Base-by-base conservation (phyloP, 1,284 basidiomycete species). In the Heterobasidion parviporum region DNA sequence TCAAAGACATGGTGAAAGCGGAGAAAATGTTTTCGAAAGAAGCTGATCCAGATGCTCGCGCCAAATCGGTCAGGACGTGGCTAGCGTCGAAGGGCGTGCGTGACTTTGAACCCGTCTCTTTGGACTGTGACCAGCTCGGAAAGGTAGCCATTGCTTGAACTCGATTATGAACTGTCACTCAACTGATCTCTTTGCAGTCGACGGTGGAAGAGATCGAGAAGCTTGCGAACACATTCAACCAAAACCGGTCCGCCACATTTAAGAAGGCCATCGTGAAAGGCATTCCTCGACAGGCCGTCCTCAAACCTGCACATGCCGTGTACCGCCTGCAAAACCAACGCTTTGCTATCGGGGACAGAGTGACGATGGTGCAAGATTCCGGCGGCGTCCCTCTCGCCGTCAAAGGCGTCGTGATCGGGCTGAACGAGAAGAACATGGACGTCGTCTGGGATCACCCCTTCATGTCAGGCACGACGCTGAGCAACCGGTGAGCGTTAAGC, bases 391-490 rank as follows among this genome's bases (percentile, higher is more conserved):
- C 95, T 0, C 77, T 98, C 9, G 86, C 87, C 2, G 89, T 89
- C 55, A 96, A 96, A 69, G 97, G 97, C 45, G 92, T 96, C 8
- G 94, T 98, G 15, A 83, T 99, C 54, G 94, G 95, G 5, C 74
- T 99, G 64, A 89, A 85, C 63, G 75, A 85, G 10, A 90, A 88
- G 65, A 85, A 87, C 9, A 89, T 99, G 78, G 97, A 99, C 68
- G 87, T 99, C n/a, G 82, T 97, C 0, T 99, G 97, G 87, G 97
- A 99, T 69, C 85, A 89, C 18, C 81, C 94, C 0, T 99, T 98
- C 74, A 91, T 99, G 80, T 87, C 93, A 36, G 96, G 97, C 9
- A 81, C 83, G 2, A 97, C 90, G 0, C 75, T 99, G 5, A 83
- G 83, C n/a, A 91, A 92, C 62, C 77, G 92, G 89, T 92, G 63